Evolutionary conservation across 192 early-diverging fungal genomes (phyloP), one percentile per base, ranked within the genome.

Genomic region (Entomortierella beljakovae): DNA sequence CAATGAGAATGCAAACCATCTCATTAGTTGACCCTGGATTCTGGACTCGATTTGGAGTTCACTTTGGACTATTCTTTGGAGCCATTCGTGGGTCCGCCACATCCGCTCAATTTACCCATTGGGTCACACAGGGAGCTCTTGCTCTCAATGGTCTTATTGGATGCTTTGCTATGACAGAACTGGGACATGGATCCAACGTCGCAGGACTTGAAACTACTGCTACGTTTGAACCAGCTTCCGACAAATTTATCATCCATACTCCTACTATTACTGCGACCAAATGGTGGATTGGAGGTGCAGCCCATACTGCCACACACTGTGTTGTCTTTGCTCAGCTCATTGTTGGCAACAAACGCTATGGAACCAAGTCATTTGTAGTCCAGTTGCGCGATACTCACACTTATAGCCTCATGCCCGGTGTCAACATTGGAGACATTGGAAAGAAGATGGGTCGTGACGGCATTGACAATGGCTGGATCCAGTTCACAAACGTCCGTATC

Each of bases 231-330:
- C 88, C 89, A 61, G 81, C 85, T 18, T 84, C 94, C 0, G 92
- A 95, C 67, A 93, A 97, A 79, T 97, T 96, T 71, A 75, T 94
- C 53, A 92, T 97, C 58, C 92, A 93, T 63, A 91, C 92, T 46
- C 92, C 92, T 13, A 88, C 89, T 9, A 66, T 93, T 22, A 90
- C 90, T 11, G 90, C 93, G 32, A 97, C 95, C 48, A 96, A 97
- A 83, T 97, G 96, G 96, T 97, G 96, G 96, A 97, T 97, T 79
- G 96, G 96, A 68, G 94, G 94, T 58, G 96, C 96, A 18, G 96
- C 94, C n/a, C 93, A 95, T 69, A 92, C 92, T 11, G 94, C 94
- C 38, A 95, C 94, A 2, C 92, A 93, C 81, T 85, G 88, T 38
- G 86, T 90, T 20, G 91, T 94, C 9, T 95, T 94, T 73, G 95